Evolutionary conservation across 2,329 filamentous ascomycete species (phyloP), one percentile per base, ranked within the genome.

Genomic region (Paecilomyces fulvus): DNA sequence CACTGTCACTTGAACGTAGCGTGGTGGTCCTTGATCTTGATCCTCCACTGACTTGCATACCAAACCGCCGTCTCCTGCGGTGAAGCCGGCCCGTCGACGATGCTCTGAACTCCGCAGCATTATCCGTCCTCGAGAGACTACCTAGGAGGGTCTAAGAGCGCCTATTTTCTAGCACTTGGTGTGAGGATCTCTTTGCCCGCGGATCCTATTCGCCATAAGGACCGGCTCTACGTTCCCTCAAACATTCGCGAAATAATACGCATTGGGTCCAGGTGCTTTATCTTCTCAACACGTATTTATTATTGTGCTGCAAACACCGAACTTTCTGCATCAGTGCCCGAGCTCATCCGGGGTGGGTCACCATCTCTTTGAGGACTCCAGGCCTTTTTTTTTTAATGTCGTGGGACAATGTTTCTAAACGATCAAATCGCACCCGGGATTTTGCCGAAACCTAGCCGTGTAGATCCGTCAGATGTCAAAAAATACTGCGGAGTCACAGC

Each of bases 71-170:
- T 60, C 63, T 17, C 59, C 60, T 60, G 61, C 58, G 58, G 58
- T 57, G 60, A 60, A 62, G 55, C 59, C 63, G 63, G 63, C 56
- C 62, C 64, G 63, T 65, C 59, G 58, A 61, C 53, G 59, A 55
- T 64, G 56, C 61, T 57, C 58, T 57, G 60, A 61, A 62, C 61
- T 61, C 61, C 61, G 62, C 59, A 60, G 52, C 51, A 53, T 60
- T 58, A 54, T 30, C 58, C 43, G 54, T 59, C 52, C 53, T 57
- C 51, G 52, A 31, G 48, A 6, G 12, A n/a, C 33, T 37, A 37
- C 14, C 12, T 37, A n/a, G 14, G 14, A 37, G 33, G 33, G 17
- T 7, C 3, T n/a, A 37, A n/a, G 30, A n/a, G 33, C 11, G 12
- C 14, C 14, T n/a, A n/a, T 37, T 37, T 37, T n/a, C 33, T 37